These are phyloP conservation scores for Rhynchospora tenuis DNA, from an alignment of 176 grass and related monocot species.

Conservation along the genomic window DNA sequence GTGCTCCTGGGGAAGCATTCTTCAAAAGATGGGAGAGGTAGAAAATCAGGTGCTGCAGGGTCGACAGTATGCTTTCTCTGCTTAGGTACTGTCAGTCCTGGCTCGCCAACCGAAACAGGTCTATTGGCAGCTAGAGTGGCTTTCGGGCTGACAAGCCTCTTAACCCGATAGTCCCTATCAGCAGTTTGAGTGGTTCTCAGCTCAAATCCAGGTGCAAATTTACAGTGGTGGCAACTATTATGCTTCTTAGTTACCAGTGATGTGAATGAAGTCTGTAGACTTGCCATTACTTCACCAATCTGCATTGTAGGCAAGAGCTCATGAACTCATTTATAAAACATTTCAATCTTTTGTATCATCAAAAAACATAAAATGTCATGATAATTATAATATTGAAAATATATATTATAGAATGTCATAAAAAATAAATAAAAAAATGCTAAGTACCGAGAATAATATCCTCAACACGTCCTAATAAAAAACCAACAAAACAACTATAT, in stretches of 20 bases:
- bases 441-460: neutral
- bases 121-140: constrained; percentile 45
- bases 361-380: neutral
- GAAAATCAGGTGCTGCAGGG: constrained; percentile 70
- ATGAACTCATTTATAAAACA: neutral
- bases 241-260: constrained; percentile 42
- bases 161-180: constrained; percentile 32
- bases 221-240: constrained; percentile 27
- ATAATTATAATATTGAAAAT: neutral
- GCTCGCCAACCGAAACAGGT: constrained; percentile 37
- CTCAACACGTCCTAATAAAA: neutral
- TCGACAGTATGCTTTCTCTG: constrained; percentile 66
- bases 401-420: neutral
- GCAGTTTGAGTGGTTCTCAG: constrained; percentile 12
- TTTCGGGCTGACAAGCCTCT: constrained; percentile 24
- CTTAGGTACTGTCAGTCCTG: constrained; percentile 32
- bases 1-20: constrained; percentile 90
- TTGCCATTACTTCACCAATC: constrained; percentile 59
- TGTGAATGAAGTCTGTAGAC: constrained; percentile 53
- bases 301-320: neutral
- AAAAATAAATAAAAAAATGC: neutral
- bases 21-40: constrained; percentile 89
- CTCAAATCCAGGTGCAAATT: constrained; percentile 48
- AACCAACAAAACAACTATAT: neutral
- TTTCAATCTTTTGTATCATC: neutral